Base-by-base conservation (phyloP, 306 rosid genomes). In the Rosa chinensis region DNA sequence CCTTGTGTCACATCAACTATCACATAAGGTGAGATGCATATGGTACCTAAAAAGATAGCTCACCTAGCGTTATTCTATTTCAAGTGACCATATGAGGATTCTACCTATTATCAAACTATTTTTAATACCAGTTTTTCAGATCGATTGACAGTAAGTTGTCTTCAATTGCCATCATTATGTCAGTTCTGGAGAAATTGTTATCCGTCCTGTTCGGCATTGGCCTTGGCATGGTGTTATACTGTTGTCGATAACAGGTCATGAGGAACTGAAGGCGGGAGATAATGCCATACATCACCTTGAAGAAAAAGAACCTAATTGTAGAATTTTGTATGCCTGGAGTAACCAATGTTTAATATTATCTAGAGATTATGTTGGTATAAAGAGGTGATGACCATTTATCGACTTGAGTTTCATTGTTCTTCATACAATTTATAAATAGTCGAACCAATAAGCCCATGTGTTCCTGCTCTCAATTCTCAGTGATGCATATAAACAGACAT, bases 381-480 rank as follows among this genome's bases (percentile, higher is more conserved):
- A 23, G 17, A 61, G 35, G 28, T 10, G 32, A n/a, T 21, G 64
- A 21, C 5, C 25, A n/a, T 59, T n/a, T 58, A 21, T n/a, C 4
- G 12, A 12, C 37, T 3, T 28, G 11, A 12, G 66, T 61, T 10
- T 10, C 39, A 61, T 25, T 61, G 8, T 32, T 32, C 37, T 62
- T 62, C 20, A 5, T 5, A n/a, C 0, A 17, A 52, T 14, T 4
- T 50, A 7, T 11, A 62, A 62, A 25, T 12, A 25, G 40, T 25
- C 14, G 67, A 62, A 40, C 69, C 69, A 63, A 63, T 12, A 28
- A 12, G 43, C 42, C 66, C 5, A 0, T 13, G 69, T 63, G 40
- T 28, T 28, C 35, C 32, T 59, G 21, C 77, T 74, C 50, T 74
- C 23, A 32, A 3, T 74, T n/a, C 68, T 56, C 77, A 21, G 21